Percentiles rank a stretch among this genome's conserved stretches.
Evolutionary conservation across 1,284 basidiomycete species (phyloP).

Genomic region (Laetiporus sulphureus): DNA sequence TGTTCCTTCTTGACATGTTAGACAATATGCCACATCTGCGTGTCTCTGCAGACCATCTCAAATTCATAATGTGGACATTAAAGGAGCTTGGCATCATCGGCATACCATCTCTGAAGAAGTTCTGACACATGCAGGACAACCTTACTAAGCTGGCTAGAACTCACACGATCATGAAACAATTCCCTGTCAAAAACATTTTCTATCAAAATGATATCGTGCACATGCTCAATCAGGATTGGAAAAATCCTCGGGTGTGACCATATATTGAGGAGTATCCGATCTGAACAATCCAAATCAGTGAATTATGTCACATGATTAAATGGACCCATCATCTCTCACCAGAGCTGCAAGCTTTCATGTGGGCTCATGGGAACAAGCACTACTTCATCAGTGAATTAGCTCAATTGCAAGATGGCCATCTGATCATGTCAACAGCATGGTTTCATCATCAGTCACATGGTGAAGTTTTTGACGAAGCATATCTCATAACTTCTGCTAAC

Average conservation of each 20-base stretch:
- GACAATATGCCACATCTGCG: background rate
- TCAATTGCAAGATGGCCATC: background rate
- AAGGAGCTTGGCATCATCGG: background rate
- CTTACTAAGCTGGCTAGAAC: background rate
- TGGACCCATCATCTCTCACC: too few relatives aligned
- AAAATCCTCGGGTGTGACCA: background rate
- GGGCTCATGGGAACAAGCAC: background rate
- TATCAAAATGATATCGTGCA: background rate
- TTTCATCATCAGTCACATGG: background rate
- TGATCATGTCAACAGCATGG: background rate
- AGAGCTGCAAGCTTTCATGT: too few relatives aligned
- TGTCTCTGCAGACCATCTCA: background rate
- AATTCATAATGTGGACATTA: background rate
- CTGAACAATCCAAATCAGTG: background rate
- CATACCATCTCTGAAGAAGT: background rate
- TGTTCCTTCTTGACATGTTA: background rate
- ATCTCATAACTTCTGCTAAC: too few relatives aligned
- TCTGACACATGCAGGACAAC: background rate
- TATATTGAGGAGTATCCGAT: background rate
- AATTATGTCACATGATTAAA: too few relatives aligned
- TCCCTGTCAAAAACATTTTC: background rate
- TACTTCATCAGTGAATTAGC: background rate
- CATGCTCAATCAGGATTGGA: background rate
- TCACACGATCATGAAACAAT: background rate
- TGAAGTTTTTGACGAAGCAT: background rate